Base-by-base conservation (phyloP, 2,329 filamentous ascomycete genomes). In the Pseudogymnoascus sp. region DNA sequence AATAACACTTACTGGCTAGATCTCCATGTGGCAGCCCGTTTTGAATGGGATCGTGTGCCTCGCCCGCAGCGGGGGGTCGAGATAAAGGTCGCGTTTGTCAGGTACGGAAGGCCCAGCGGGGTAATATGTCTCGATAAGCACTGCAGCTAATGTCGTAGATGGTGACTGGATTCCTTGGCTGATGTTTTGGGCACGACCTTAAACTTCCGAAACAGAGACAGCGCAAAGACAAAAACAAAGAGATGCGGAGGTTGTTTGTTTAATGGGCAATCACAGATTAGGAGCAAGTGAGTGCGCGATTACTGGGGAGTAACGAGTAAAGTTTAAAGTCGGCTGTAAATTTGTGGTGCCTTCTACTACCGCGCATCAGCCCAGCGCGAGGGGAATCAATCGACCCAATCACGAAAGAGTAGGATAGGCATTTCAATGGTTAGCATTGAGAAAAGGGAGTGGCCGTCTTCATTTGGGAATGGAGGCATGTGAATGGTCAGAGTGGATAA, bases 31-130 rank as follows among this genome's bases (percentile, higher is more conserved):
- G 46, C n/a, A 56, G 46, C 46, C 46, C n/a, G 5, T 31, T 34
- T 8, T 18, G 14, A 31, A 34, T 16, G 46, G 46, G 46, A 56
- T 56, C 46, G 46, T 56, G 46, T 56, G 46, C 46, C 46, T 56
- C 46, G 46, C 46, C 46, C 46, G 46, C 46, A 23, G 46, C 46
- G 25, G 46, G 42, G 46, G 25, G 21, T 53, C 25, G n/a, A 56
- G 46, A 34, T 56, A 56, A 56, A 56, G 46, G 46, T 34, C 46
- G 46, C 46, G 46, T 56, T 56, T 31, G 46, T 56, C 46, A 56
- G 46, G 25, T 56, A 56, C 46, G 46, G 46, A 56, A 56, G 46
- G 46, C 46, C 46, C 46, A 56, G 46, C 46, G 46, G 46, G 46
- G 46, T 56, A 53, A 16, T 18, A 53, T 3, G 46, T 53, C 46